Base-by-base conservation (phyloP, 371 early-diverging fungal genomes). In the Capillidium rhysosporum region DNA sequence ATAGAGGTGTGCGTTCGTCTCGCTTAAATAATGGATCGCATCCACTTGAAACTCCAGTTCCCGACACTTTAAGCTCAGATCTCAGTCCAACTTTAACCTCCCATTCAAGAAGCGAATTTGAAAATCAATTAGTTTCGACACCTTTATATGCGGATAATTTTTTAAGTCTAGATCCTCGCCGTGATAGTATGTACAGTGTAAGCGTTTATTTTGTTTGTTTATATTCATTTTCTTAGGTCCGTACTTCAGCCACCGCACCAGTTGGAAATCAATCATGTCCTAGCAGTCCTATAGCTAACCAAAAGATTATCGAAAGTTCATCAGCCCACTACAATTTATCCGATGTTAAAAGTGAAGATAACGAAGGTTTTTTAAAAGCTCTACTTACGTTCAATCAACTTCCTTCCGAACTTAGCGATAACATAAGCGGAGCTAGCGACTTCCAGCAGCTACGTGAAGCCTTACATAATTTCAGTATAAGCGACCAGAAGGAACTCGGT, bases 181-280 rank as follows among this genome's bases (percentile, higher is more conserved):
- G 48, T 8, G 51, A 49, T 24, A 49, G 51, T 25, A 30, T 49
- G 34, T 49, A 49, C 20, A 48, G 48, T 31, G 48, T 48, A 48
- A 48, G 28, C n/a, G 7, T 23, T 23, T 16, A 18, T 5, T 31
- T 21, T 48, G 16, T 48, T 21, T 24, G 25, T n/a, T 48, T 14
- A 23, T 48, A 10, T 31, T 48, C 8, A 29, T 26, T 26, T 48
- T n/a, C n/a, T n/a, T 49, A 26, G 34, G 51, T 49, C 20, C 29
- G 51, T 14, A 49, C 51, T 14, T 49, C 51, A 0, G 29, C 24
- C 23, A 49, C 51, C 8, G 51, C 51, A 3, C 51, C 51, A 20
- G 51, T 31, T 23, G 20, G 34, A 4, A 49, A 49, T 18, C 9
- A 30, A 5, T 49, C 51, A 9, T 49, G 51, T 24, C 51, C 51